Evolutionary conservation across 179 eudicot genomes (phyloP).

Genomic region (Patellifolia procumbens): DNA sequence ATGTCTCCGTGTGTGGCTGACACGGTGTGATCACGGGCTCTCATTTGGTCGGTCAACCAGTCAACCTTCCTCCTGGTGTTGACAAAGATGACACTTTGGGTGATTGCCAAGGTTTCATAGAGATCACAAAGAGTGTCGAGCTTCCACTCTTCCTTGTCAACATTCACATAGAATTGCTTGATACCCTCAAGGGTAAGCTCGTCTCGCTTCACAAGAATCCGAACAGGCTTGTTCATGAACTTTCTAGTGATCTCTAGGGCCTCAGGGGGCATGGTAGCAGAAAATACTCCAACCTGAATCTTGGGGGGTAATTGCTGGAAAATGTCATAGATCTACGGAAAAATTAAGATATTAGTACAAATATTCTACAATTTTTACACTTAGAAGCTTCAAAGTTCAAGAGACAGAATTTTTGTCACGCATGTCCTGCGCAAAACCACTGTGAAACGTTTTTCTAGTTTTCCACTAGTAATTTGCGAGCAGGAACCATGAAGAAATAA

Average conservation of each 20-base stretch:
- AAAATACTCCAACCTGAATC: constrained; percentile 50
- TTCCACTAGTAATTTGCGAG: background rate
- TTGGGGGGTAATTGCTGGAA: constrained; percentile 49
- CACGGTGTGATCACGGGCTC: constrained; percentile 48
- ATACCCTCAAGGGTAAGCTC: constrained; percentile 54
- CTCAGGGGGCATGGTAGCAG: constrained; percentile 55
- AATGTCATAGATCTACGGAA: constrained; percentile 44
- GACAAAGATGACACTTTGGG: constrained; percentile 50
- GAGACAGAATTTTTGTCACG: no score
- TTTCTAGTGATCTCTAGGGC: constrained; percentile 51
- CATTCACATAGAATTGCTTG: constrained; percentile 50
- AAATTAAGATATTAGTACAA: background rate
- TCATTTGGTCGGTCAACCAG: constrained; percentile 53
- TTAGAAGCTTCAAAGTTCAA: no score
- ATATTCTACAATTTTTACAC: background rate
- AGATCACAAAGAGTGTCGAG: constrained; percentile 52
- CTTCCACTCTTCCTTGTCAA: constrained; percentile 53
- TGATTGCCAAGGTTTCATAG: constrained; percentile 45
- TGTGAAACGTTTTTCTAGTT: background rate
- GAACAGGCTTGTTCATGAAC: constrained; percentile 54
- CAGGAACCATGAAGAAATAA: background rate
- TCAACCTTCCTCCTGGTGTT: constrained; percentile 51
- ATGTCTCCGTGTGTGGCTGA: constrained; percentile 53
- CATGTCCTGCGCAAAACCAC: background rate
- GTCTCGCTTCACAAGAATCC: constrained; percentile 51